Evolutionary conservation across 106 monocot species (phyloP).

Genomic region (Xerophyta viscosa): DNA sequence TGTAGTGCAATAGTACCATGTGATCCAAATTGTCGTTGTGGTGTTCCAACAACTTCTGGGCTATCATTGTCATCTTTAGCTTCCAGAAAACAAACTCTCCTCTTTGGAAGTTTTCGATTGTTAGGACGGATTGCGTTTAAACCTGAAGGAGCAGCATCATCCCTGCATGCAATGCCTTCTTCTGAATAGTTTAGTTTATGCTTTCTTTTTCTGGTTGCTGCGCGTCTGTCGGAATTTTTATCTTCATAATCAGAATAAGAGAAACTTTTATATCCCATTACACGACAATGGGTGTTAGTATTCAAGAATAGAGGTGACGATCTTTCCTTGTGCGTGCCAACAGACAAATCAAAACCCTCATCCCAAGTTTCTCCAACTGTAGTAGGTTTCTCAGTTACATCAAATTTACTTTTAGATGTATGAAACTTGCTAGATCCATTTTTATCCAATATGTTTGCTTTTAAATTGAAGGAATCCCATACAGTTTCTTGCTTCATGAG

Average conservation of each 20-base stretch:
- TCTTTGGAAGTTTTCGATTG: constrained; percentile 10
- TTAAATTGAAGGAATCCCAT: not conserved
- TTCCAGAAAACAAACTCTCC: constrained; percentile 56
- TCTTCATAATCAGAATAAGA: constrained; percentile 11
- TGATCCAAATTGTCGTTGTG: constrained; percentile 10
- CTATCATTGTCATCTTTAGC: constrained; percentile 13
- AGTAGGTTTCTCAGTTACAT: not conserved
- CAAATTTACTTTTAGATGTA: constrained; percentile 1
- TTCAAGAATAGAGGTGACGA: constrained; percentile 15
- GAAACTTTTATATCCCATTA: constrained; percentile 16
- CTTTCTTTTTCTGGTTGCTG: constrained; percentile 6
- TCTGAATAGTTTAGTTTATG: constrained; percentile 1
- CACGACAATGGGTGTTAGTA: constrained; percentile 9
- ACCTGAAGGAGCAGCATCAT: constrained; percentile 4
- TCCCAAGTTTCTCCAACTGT: not conserved
- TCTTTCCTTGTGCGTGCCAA: constrained; percentile 14
- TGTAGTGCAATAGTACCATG: constrained; percentile 11
- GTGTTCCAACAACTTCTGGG: constrained; percentile 9
- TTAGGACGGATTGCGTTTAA: constrained; percentile 6
- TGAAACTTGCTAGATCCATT: constrained; percentile 2
- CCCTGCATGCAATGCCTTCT: not conserved
- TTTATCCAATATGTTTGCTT: not conserved
- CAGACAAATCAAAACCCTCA: constrained; percentile 2
- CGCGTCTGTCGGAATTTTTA: constrained; percentile 4
- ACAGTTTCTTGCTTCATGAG: not conserved